A percentile compares a stretch with the other conserved stretches of the same genome.
Conservation (phyloP, 148 eudicot genomes). For the Fallopia convolvulus region DNA sequence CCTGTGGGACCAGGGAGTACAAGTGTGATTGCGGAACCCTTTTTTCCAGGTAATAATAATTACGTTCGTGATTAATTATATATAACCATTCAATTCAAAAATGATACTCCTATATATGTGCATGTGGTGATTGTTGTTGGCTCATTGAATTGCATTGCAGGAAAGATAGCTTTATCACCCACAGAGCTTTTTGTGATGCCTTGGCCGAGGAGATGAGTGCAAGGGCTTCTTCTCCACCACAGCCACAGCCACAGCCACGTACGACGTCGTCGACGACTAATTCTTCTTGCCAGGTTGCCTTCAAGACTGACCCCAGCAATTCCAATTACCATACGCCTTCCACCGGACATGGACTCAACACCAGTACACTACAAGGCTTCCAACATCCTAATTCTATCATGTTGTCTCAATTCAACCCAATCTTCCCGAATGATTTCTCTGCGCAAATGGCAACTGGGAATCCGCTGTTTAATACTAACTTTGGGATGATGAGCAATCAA, state of each 20-base stretch:
- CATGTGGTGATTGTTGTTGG: neutral
- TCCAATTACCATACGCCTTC: constrained; percentile 24
- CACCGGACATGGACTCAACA: constrained; percentile 16
- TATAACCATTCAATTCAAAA: no score
- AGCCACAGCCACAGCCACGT: no score
- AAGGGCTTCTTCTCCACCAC: constrained; percentile 34
- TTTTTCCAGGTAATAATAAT: constrained; percentile 97
- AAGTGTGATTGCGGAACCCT: constrained; percentile 97
- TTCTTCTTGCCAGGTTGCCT: constrained; percentile 27
- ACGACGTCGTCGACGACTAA: neutral
- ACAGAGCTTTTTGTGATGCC: constrained; percentile 94
- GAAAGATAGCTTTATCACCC: constrained; percentile 95
- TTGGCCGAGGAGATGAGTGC: constrained; percentile 63
- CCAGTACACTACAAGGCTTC: constrained; percentile 15
- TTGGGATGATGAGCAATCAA: constrained; percentile 6
- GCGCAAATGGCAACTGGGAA: constrained; percentile 38
- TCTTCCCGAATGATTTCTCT: constrained; percentile 31
- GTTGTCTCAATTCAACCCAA: constrained; percentile 22
- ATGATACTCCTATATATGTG: neutral
- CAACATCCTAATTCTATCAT: constrained; percentile 21
- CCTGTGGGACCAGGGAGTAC: constrained; percentile 91
- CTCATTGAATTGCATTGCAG: constrained; percentile 22
- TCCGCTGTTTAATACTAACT: neutral
- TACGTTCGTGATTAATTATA: no score
- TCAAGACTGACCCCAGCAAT: constrained; percentile 29